Conservation (phyloP, 768 basidiomycete genomes). For the Hortiboletus campestris region DNA sequence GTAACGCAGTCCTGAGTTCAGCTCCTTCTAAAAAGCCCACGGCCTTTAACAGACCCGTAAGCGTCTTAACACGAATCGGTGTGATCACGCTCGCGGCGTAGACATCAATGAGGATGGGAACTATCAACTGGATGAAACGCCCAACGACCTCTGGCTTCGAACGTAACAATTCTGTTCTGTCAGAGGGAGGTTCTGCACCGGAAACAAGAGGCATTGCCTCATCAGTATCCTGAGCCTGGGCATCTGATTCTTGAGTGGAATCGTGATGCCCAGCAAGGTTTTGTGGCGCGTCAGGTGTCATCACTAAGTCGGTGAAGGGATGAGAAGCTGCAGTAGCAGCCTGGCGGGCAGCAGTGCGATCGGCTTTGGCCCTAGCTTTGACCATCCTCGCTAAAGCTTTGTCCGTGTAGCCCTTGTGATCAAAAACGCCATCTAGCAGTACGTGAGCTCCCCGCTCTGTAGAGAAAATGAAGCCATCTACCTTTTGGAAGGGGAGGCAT, state of each 20-base stretch:
- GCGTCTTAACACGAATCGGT: constrained; percentile 83
- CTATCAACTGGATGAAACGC: constrained; percentile 82
- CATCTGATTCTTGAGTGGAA: constrained; percentile 32
- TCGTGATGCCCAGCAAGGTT: constrained; percentile 18
- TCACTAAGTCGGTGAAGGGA: constrained; percentile 26
- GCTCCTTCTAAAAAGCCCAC: constrained; percentile 83
- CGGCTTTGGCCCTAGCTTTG: constrained; percentile 82
- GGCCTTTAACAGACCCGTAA: constrained; percentile 86
- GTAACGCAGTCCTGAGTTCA: constrained; percentile 71
- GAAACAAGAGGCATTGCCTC: constrained; percentile 34
- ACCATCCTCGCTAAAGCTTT: constrained; percentile 73
- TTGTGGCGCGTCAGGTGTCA: constrained; percentile 21
- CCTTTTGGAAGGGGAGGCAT: constrained; percentile 94
- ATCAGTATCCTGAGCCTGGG: constrained; percentile 43
- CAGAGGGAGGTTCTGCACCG: constrained; percentile 36
- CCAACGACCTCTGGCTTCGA: constrained; percentile 73
- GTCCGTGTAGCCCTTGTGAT: constrained; percentile 87
- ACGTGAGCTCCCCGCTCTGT: constrained; percentile 1
- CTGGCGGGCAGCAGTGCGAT: constrained; percentile 68
- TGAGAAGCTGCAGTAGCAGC: constrained; percentile 36
- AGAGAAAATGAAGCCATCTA: constrained; percentile 26
- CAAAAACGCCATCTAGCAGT: constrained; percentile 85
- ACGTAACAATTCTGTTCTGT: constrained; percentile 74
- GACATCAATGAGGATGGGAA: constrained; percentile 96
- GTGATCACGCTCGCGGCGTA: constrained; percentile 96